These are phyloP conservation scores for Ophiostoma ulmi DNA, from an alignment of 2,329 filamentous ascomycete species.

Conservation along the genomic window DNA sequence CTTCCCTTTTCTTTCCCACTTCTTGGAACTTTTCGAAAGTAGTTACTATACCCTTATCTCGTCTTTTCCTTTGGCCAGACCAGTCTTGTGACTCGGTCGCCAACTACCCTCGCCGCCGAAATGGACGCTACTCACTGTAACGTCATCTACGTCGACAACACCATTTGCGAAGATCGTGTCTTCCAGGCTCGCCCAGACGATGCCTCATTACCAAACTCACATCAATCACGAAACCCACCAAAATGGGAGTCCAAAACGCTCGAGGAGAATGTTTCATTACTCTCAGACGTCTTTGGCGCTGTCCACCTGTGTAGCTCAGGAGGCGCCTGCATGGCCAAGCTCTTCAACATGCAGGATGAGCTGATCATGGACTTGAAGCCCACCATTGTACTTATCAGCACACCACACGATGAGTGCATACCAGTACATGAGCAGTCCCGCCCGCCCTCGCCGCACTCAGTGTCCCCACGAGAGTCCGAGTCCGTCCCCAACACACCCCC, in stretches of 20 bases:
- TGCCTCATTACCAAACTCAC: conserved; percentile 21
- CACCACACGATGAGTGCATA: conserved; percentile 47
- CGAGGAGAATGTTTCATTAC: conserved; percentile 43
- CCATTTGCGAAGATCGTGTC: conserved; percentile 45
- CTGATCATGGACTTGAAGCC: conserved; percentile 50
- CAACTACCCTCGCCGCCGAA: conserved; percentile 38
- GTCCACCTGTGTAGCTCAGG: conserved; percentile 53
- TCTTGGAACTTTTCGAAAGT: not conserved
- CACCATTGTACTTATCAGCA: conserved; percentile 54
- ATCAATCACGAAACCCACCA: not conserved
- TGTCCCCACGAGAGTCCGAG: conserved; percentile 35
- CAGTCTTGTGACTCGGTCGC: conserved; percentile 56
- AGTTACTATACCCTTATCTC: not conserved
- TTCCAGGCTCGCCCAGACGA: conserved; percentile 34
- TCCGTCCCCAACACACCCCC: conserved; percentile 33
- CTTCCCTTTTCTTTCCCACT: not conserved
- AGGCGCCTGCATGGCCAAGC: conserved; percentile 47
- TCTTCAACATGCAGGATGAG: conserved; percentile 50
- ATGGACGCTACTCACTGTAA: conserved; percentile 56
- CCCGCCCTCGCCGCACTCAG: conserved; percentile 44
- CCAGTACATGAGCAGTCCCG: conserved; percentile 34
- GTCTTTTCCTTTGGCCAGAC: conserved; percentile 37
- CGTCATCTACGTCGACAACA: conserved; percentile 56
- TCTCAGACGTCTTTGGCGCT: conserved; percentile 51
- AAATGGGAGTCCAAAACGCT: conserved; percentile 39